A percentile compares a stretch with the other conserved stretches of the same genome.
These are phyloP conservation scores for Setaria viridis DNA, from an alignment of 202 grass and related monocot genomes.

Conservation along the genomic window DNA sequence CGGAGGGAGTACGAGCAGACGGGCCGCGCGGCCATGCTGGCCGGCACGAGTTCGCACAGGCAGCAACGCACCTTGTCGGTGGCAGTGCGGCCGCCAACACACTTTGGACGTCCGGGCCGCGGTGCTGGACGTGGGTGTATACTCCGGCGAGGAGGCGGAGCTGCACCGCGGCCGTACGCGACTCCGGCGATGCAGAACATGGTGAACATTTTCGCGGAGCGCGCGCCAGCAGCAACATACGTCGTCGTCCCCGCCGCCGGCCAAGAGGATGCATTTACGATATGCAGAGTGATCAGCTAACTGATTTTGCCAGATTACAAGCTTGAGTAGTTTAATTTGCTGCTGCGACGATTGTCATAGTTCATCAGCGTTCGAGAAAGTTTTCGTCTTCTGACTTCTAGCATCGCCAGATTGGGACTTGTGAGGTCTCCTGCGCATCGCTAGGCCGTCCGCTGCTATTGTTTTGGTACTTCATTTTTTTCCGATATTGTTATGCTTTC, in stretches of 20 bases:
- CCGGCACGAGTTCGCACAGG: constrained; percentile 62
- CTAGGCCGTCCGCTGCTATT: too few relatives aligned
- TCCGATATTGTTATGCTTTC: too few relatives aligned
- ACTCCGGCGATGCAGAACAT: constrained; percentile 61
- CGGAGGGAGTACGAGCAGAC: constrained; percentile 47
- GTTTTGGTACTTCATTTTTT: too few relatives aligned
- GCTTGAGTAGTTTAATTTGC: too few relatives aligned
- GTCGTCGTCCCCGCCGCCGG: not conserved
- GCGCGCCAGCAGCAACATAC: not conserved
- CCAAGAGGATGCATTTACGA: not conserved
- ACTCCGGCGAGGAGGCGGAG: constrained; percentile 13
- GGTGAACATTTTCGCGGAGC: not conserved
- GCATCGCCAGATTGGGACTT: too few relatives aligned
- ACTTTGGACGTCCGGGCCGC: not conserved
- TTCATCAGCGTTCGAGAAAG: too few relatives aligned
- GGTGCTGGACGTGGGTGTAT: constrained; percentile 1
- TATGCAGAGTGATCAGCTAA: not conserved
- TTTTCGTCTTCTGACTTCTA: too few relatives aligned
- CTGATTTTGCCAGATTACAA: too few relatives aligned
- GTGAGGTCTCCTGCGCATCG: too few relatives aligned
- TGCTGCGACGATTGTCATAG: not conserved
- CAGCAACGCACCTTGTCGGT: constrained; percentile 59
- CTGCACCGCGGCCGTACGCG: constrained; percentile 38
- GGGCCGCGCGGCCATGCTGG: constrained; percentile 59
- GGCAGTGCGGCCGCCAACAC: not conserved